phyloP scores from a whole-genome alignment of 177 flowering plant genomes.

The Vitis hybrid region DNA sequence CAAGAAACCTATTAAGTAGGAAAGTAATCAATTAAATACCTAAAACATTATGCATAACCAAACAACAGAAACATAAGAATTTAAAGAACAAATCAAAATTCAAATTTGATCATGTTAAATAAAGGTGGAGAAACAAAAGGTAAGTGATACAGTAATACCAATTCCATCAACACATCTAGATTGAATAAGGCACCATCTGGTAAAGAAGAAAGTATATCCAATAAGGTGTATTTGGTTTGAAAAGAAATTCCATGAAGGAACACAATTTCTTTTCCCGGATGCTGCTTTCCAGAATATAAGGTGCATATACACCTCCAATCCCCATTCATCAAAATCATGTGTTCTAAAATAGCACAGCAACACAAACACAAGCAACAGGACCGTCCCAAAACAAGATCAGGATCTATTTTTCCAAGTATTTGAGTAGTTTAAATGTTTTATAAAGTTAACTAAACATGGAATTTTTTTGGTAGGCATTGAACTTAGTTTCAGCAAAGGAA shows the following conservation, averaged over 20 bases:
- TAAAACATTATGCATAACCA: background rate
- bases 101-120: background rate
- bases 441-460: background rate
- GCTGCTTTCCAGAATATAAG: background rate
- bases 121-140: background rate
- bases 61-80: background rate
- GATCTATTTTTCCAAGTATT: background rate
- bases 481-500: too few species aligned
- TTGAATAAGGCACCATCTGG: background rate
- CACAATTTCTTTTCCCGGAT: background rate
- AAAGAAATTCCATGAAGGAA: too few species aligned
- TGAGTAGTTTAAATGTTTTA: background rate
- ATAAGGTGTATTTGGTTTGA: background rate
- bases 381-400: background rate
- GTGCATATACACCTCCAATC: background rate
- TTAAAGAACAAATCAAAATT: background rate
- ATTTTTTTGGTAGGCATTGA: background rate
- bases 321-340: too few species aligned
- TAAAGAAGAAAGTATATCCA: background rate
- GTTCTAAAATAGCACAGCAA: background rate
- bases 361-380: background rate
- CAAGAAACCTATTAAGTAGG: constrained; percentile 67
- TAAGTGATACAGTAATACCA: background rate
- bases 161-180: background rate
- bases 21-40: constrained; percentile 4